Conservation (phyloP, 225 moss, liverwort and hornwort genomes). For the Anthoceros angustus region DNA sequence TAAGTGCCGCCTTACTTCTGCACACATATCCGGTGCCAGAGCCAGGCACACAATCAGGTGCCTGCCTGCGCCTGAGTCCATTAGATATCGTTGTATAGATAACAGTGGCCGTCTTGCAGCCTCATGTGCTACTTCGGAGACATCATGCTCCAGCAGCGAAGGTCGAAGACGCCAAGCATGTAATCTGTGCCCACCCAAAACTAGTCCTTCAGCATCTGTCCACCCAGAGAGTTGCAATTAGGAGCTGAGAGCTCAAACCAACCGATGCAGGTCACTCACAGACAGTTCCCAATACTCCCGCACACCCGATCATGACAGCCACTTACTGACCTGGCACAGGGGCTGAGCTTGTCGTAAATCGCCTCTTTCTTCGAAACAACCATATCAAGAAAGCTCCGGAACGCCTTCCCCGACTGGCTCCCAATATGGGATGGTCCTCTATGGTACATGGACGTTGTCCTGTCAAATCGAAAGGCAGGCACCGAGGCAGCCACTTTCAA, state of each 20-base stretch:
- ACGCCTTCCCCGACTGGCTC: neutral
- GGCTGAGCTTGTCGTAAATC: slow-evolving; percentile 3
- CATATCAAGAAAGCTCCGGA: neutral
- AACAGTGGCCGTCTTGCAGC: neutral
- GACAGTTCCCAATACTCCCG: neutral
- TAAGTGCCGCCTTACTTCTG: neutral
- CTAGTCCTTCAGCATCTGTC: slow-evolving; percentile 4
- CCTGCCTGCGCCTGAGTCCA: neutral
- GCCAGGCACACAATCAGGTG: neutral
- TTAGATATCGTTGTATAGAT: neutral
- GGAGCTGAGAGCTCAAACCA: neutral
- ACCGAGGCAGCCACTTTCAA: neutral
- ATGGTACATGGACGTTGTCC: neutral
- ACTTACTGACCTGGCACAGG: neutral
- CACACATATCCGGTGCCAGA: neutral
- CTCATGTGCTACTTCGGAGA: neutral
- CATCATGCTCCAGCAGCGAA: neutral
- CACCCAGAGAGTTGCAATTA: slow-evolving; percentile 1
- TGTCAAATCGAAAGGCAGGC: neutral
- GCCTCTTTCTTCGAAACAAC: neutral
- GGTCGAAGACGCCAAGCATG: neutral
- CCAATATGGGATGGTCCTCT: neutral
- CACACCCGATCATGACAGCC: neutral
- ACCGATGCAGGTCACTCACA: neutral
- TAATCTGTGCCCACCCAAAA: slow-evolving; percentile 2